phyloP scores from a whole-genome alignment of 2,329 filamentous ascomycete genomes.

The Exserohilum turcica region DNA sequence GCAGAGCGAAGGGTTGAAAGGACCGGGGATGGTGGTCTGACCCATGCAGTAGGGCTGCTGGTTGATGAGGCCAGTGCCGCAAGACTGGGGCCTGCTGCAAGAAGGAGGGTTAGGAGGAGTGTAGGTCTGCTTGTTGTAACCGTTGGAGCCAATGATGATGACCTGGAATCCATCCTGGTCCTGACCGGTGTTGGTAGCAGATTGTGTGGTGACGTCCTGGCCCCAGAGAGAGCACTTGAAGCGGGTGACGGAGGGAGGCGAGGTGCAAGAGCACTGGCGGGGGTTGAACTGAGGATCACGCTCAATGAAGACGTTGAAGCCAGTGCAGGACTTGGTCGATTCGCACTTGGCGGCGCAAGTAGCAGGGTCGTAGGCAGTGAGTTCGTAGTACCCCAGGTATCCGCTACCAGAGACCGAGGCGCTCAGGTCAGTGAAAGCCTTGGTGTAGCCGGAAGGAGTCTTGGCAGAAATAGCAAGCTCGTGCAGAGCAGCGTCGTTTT shows the following conservation, averaged over 20 bases:
- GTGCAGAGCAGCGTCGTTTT: conserved; percentile 29
- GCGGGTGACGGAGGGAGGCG: conserved; percentile 25
- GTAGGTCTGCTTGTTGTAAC: conserved; percentile 35
- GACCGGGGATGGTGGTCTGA: conserved; percentile 33
- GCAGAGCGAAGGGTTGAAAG: conserved; percentile 32
- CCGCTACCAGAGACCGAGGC: conserved; percentile 25
- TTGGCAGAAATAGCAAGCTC: conserved; percentile 29
- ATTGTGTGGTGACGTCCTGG: conserved; percentile 23
- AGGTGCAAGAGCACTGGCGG: conserved; percentile 29
- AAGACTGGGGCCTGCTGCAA: conserved; percentile 30
- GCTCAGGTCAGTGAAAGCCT: conserved; percentile 25
- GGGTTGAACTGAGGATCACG: conserved; percentile 33
- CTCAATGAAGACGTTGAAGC: conserved; percentile 37
- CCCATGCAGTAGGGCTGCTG: conserved; percentile 34
- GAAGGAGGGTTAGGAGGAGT: conserved; percentile 27
- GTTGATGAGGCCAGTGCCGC: conserved; percentile 28
- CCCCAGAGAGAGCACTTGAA: conserved; percentile 36
- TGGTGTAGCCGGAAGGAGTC: conserved; percentile 26
- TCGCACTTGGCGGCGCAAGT: conserved; percentile 28
- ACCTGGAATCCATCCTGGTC: conserved; percentile 34
- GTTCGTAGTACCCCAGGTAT: conserved; percentile 31
- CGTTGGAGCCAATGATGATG: conserved; percentile 41
- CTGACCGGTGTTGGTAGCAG: conserved; percentile 28
- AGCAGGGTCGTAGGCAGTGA: conserved; percentile 29
- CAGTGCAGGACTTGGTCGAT: conserved; percentile 24